These are phyloP conservation scores for Populus davidiana DNA, from an alignment of 345 rosid genomes.

Conservation along the genomic window DNA sequence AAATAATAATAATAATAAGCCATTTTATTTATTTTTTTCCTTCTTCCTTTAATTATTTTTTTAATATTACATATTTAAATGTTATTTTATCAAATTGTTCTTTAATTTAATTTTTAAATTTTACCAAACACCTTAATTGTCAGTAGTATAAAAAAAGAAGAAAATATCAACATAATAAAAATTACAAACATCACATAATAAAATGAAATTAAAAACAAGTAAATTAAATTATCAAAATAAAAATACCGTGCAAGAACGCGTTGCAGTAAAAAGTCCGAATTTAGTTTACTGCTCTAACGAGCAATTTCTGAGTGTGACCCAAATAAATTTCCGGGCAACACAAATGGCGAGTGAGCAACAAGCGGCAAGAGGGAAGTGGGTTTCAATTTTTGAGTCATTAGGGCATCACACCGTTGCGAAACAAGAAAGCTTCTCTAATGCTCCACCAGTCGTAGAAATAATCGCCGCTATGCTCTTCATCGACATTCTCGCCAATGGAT, in stretches of 20 bases:
- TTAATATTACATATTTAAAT: neutral
- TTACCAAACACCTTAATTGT: neutral
- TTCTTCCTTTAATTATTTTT: neutral
- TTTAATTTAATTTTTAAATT: neutral
- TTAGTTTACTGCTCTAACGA: no score
- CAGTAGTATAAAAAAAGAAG: no score
- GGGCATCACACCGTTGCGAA: neutral
- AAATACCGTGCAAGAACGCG: no score
- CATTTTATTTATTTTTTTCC: neutral
- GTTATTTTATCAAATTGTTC: neutral
- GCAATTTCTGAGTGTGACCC: no score
- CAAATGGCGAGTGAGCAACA: neutral
- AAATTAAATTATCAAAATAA: no score
- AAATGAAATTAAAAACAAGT: no score
- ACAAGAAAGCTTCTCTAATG: neutral
- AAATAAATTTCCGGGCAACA: no score
- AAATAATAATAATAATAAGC: no score
- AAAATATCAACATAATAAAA: no score
- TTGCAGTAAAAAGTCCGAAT: no score
- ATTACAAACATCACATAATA: no score
- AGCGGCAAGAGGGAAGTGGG: neutral
- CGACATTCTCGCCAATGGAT: no score
- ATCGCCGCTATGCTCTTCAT: neutral
- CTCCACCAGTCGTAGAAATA: neutral
- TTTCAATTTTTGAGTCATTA: neutral